These are phyloP conservation scores for Hyphodiscus sp. DNA, from an alignment of 2,329 filamentous ascomycete species.

Conservation along the genomic window DNA sequence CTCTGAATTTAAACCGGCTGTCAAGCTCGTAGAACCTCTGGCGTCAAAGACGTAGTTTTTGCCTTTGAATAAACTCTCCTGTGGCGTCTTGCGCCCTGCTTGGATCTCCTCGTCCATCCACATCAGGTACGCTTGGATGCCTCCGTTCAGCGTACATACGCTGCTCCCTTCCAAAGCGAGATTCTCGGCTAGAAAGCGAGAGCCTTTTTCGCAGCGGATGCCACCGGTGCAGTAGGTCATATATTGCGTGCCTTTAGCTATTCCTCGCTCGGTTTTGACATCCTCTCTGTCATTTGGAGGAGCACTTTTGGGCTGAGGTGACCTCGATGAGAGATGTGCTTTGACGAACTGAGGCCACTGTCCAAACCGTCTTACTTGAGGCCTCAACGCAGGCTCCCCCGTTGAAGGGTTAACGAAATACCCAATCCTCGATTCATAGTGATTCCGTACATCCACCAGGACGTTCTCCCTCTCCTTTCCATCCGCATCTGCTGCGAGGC, in stretches of 20 bases:
- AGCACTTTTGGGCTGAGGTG: not conserved
- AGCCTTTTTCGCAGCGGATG: conserved; percentile 30
- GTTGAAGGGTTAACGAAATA: conserved; percentile 27
- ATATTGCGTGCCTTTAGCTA: conserved; percentile 16
- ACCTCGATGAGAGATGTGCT: conserved; percentile 7
- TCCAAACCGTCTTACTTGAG: conserved; percentile 27
- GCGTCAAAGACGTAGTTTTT: conserved; percentile 31
- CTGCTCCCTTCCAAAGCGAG: conserved; percentile 11
- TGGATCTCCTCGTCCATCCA: conserved; percentile 31
- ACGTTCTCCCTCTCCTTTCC: conserved; percentile 4
- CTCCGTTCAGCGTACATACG: conserved; percentile 28
- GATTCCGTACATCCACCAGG: conserved; percentile 29
- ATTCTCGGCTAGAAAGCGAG: conserved; percentile 27
- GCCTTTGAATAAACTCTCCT: conserved; percentile 27
- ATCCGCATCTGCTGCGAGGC: not conserved
- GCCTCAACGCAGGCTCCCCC: conserved; percentile 24
- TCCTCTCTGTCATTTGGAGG: not conserved
- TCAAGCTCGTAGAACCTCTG: conserved; percentile 25
- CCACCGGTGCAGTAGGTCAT: conserved; percentile 31
- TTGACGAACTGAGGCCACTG: conserved; percentile 30
- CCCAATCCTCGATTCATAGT: conserved; percentile 31
- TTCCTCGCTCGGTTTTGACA: not conserved
- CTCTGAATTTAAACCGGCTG: conserved; percentile 15
- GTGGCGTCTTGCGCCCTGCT: conserved; percentile 19
- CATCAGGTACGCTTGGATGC: conserved; percentile 28